Percentiles rank a stretch among this genome's conserved stretches.
These are phyloP conservation scores for Meyerozyma smithsonii DNA, from an alignment of 1,139 yeast species.

Conservation along the genomic window DNA sequence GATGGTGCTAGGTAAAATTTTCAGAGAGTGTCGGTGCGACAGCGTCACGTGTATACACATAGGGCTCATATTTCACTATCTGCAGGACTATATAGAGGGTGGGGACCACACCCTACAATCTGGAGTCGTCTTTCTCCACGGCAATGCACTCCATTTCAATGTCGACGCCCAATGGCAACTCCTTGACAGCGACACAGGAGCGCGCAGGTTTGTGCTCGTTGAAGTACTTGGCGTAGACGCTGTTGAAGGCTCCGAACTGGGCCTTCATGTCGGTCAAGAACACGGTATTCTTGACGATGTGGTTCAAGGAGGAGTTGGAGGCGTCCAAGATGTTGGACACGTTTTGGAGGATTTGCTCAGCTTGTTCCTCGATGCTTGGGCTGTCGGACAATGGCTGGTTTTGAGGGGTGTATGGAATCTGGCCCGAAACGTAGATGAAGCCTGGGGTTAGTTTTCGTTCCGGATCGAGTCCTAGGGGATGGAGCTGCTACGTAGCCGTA, in stretches of 20 bases:
- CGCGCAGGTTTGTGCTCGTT: constrained; percentile 86
- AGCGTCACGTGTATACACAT: background rate
- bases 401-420: constrained; percentile 84
- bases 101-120: constrained; percentile 23
- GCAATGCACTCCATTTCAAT: constrained; percentile 80
- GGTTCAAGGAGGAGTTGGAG: constrained; percentile 75
- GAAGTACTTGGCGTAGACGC: constrained; percentile 78
- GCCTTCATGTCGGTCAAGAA: constrained; percentile 80
- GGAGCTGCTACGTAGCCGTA: background rate
- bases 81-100: constrained; percentile 3
- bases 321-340: constrained; percentile 73
- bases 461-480: background rate
- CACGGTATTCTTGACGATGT: constrained; percentile 79
- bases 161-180: constrained; percentile 78
- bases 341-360: constrained; percentile 81
- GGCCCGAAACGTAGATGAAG: constrained; percentile 89
- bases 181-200: constrained; percentile 89
- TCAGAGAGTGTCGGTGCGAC: constrained; percentile 3
- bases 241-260: constrained; percentile 76
- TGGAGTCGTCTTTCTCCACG: constrained; percentile 45
- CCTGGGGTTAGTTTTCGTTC: constrained; percentile 49
- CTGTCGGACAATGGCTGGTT: constrained; percentile 74
- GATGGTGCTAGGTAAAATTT: constrained; percentile 9
- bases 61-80: constrained; percentile 3
- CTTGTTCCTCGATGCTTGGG: constrained; percentile 64